Percentiles rank a stretch among this genome's conserved stretches.
phyloP scores from a whole-genome alignment of 2,329 filamentous ascomycete species.

The Dryadomyces sulphureus region DNA sequence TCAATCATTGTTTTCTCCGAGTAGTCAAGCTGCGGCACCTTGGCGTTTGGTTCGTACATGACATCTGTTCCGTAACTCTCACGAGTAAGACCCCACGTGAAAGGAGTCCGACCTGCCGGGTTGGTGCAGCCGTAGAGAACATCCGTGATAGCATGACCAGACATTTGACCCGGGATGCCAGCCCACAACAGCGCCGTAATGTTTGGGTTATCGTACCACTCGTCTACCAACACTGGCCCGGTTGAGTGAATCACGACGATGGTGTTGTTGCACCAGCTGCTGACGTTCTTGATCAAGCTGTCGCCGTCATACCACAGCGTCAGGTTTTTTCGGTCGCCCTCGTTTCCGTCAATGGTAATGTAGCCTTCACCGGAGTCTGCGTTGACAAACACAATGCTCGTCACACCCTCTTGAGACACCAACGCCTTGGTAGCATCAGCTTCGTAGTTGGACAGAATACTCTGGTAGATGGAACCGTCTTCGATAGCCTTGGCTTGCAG shows the following conservation, averaged over 20 bases:
- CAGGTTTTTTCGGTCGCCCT: conserved; percentile 82
- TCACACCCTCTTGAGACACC: conserved; percentile 45
- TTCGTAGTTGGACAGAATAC: conserved; percentile 51
- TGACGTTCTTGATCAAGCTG: conserved; percentile 64
- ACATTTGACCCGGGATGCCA: conserved; percentile 69
- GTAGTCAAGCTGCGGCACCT: conserved; percentile 58
- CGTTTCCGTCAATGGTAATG: conserved; percentile 68
- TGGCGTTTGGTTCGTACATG: conserved; percentile 45
- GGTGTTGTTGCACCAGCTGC: conserved; percentile 68
- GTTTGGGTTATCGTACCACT: conserved; percentile 63
- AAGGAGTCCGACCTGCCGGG: conserved; percentile 62
- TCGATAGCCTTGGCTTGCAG: conserved; percentile 47
- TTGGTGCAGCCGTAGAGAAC: conserved; percentile 70
- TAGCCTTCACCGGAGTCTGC: conserved; percentile 77
- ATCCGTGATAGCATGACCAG: conserved; percentile 63
- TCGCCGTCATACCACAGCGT: conserved; percentile 81
- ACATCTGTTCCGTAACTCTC: conserved; percentile 55
- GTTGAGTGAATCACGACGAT: conserved; percentile 82
- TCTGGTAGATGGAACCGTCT: conserved; percentile 47
- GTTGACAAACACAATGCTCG: conserved; percentile 80
- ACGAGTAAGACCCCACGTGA: conserved; percentile 59
- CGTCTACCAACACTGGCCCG: conserved; percentile 62
- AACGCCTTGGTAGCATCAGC: conserved; percentile 46
- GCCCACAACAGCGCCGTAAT: conserved; percentile 75
- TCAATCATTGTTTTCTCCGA: conserved; percentile 70